Base-by-base conservation (phyloP, 176 grass and related monocot species). In the Eremochloa ophiuroides region DNA sequence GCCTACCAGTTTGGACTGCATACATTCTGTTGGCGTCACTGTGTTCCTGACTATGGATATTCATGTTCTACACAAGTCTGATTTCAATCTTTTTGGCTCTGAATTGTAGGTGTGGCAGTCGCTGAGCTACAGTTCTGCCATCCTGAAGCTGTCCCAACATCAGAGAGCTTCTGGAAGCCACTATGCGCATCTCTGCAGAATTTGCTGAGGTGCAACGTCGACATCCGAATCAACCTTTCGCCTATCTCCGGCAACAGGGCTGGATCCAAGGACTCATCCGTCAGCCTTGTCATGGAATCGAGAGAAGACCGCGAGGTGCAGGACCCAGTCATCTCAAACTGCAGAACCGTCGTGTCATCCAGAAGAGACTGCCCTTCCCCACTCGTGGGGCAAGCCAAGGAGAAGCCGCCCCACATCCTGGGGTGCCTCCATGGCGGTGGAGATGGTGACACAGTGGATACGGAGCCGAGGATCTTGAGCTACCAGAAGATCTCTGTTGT, bases 131-230 rank as follows among this genome's bases (percentile, higher is more conserved):
- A 92, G 62, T 92, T 94, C 72, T 77, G 73, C 71, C 75, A 73
- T 79, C 84, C 90, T 34, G 85, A 92, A 42, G 73, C 85, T 29
- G 80, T 92, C 58, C 68, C 62, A 48, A 88, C 76, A 63, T 87
- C 85, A 18, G 87, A 97, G 76, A 73, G 81, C 84, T 90, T 87
- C 22, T 85, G 90, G 82, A 83, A 87, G 80, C 87, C 85, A 76
- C 80, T 97, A 75, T 81, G 74, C 7, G 20, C 73, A 72, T 97
- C 92, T 85, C 80, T 97, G 56, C 87, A 94, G 69, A 87, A 78
- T 39, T 69, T 97, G 70, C 92, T 97, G 18, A 85, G 88, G 39
- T 90, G 94, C 80, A 90, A 87, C 5, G 92, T 94, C 29, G 94
- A 97, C 70, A 81, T 94, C 66, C 77, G 83, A 71, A 94, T 91